Conservation (phyloP, 73 alveolate genomes). For the Stentor coeruleus region DNA sequence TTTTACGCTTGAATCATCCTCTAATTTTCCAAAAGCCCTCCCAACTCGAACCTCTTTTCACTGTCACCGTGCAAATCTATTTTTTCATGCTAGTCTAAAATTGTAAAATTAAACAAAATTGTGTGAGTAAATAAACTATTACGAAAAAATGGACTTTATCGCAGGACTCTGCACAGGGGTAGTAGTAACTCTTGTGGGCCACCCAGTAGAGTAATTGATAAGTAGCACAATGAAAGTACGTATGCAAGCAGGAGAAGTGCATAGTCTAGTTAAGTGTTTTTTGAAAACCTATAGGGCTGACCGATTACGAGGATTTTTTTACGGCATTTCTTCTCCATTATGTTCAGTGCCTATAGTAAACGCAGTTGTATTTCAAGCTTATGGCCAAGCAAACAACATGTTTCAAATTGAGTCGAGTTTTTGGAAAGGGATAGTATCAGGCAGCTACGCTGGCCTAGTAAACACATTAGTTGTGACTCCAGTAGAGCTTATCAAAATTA, state of each 20-base stretch:
- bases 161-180: slow-evolving; percentile 40
- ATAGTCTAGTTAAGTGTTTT: neutral
- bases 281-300: slow-evolving; percentile 29
- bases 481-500: slow-evolving; percentile 39
- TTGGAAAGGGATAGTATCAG: slow-evolving; percentile 31
- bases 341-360: slow-evolving; percentile 30
- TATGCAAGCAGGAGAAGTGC: slow-evolving; percentile 36
- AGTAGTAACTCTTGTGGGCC: slow-evolving; percentile 32
- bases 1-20: too few species aligned
- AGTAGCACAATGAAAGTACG: slow-evolving; percentile 40
- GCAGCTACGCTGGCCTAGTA: slow-evolving; percentile 38
- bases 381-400: slow-evolving; percentile 19
- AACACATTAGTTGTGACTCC: slow-evolving; percentile 36
- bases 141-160: slow-evolving; percentile 24
- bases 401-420: neutral
- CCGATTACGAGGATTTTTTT: slow-evolving; percentile 32
- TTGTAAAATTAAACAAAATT: too few species aligned
- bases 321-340: slow-evolving; percentile 46
- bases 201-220: slow-evolving; percentile 43
- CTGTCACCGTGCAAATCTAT: too few species aligned
- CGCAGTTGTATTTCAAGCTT: slow-evolving; percentile 36
- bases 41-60: too few species aligned
- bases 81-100: too few species aligned
- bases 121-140: neutral
- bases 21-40: too few species aligned